Evolutionary conservation across 1,284 basidiomycete genomes (phyloP).

Genomic region (Cryptococcus sp.): DNA sequence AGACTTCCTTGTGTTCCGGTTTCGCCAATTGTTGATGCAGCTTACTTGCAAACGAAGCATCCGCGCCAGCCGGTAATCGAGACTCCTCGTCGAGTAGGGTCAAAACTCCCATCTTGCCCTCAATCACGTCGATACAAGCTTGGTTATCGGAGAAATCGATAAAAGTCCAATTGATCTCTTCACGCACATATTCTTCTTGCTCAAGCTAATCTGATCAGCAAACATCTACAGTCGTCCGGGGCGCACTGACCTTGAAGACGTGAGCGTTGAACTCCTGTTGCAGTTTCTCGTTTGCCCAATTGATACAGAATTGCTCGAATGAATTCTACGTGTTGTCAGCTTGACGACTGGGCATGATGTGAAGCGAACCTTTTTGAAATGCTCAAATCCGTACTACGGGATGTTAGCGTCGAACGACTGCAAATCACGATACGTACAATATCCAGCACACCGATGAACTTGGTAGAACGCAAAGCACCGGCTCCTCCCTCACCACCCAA

Average conservation of each 20-base stretch:
- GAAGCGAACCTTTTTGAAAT: conserved; percentile 75
- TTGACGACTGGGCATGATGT: neutral
- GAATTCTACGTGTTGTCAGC: conserved; percentile 60
- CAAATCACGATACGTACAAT: conserved; percentile 47
- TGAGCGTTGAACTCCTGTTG: conserved; percentile 99
- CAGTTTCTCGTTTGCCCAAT: conserved; percentile 97
- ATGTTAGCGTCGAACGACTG: neutral
- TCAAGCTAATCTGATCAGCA: conserved; percentile 58
- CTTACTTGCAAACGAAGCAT: conserved; percentile 90
- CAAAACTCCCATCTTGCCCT: conserved; percentile 92
- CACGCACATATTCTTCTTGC: conserved; percentile 98
- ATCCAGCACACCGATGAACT: conserved; percentile 98
- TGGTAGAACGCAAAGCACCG: conserved; percentile 78
- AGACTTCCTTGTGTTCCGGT: conserved; percentile 79
- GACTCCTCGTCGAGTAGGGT: conserved; percentile 97
- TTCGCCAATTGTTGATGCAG: conserved; percentile 81
- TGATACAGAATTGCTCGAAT: conserved; percentile 99
- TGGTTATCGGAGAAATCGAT: conserved; percentile 99
- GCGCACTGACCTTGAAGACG: conserved; percentile 69
- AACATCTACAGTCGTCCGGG: neutral
- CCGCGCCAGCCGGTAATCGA: conserved; percentile 87
- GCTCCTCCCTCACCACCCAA: conserved; percentile 84
- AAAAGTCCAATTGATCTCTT: conserved; percentile 99
- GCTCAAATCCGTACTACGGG: conserved; percentile 80
- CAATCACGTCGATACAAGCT: conserved; percentile 97